These are phyloP conservation scores for Fusarium transvaalense DNA, from an alignment of 2,329 filamentous ascomycete genomes.

Conservation along the genomic window DNA sequence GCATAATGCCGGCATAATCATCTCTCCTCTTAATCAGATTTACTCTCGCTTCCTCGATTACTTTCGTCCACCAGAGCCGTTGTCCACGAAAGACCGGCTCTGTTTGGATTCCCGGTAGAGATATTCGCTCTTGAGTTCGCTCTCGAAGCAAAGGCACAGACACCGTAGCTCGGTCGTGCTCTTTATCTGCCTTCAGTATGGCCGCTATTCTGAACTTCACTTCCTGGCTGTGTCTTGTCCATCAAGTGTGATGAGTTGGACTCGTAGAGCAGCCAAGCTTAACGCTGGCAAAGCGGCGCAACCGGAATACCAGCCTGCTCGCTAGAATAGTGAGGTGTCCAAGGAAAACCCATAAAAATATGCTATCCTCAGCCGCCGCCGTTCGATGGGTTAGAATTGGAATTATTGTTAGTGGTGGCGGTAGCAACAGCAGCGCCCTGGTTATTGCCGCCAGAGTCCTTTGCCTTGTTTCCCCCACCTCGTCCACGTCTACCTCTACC, in stretches of 20 bases:
- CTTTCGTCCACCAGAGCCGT: slow-evolving; percentile 9
- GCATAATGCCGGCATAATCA: slow-evolving; percentile 7
- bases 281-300: slow-evolving; percentile 18
- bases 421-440: slow-evolving; percentile 9
- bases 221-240: slow-evolving; percentile 18
- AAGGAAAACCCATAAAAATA: slow-evolving; percentile 23
- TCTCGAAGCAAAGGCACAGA: slow-evolving; percentile 4
- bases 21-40: not conserved
- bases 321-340: slow-evolving; percentile 29
- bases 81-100: slow-evolving; percentile 23
- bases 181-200: slow-evolving; percentile 13
- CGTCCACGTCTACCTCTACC: slow-evolving; percentile 52
- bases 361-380: slow-evolving; percentile 39
- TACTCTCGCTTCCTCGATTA: slow-evolving; percentile 6
- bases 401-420: not conserved
- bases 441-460: slow-evolving; percentile 36
- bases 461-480: slow-evolving; percentile 50
- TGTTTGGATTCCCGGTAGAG: slow-evolving; percentile 16
- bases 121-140: slow-evolving; percentile 7
- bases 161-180: slow-evolving; percentile 6
- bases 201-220: slow-evolving; percentile 2
- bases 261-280: slow-evolving; percentile 13
- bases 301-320: slow-evolving; percentile 17
- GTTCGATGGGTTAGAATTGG: slow-evolving; percentile 14
- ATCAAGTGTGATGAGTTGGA: slow-evolving; percentile 21